phyloP scores from a whole-genome alignment of 2,329 filamentous ascomycete genomes.

The Aspergillus sclerotialis region DNA sequence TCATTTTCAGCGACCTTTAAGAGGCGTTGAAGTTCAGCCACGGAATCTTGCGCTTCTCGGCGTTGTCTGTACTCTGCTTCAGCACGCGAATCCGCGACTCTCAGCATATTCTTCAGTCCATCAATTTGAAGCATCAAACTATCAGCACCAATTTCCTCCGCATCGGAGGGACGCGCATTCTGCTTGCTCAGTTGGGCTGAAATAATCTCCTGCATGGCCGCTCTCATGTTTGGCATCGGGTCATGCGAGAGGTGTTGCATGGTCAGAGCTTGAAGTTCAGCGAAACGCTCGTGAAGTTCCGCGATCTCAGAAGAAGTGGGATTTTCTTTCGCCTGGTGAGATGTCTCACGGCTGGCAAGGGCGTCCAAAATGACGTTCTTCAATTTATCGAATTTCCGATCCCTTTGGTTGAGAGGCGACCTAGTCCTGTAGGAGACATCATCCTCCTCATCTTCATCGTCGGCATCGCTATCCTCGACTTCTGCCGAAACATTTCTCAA shows the following conservation, averaged over 20 bases:
- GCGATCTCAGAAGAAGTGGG: constrained; percentile 28
- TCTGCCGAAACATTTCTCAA: constrained; percentile 65
- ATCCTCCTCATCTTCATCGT: constrained; percentile 72
- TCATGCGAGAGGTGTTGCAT: constrained; percentile 26
- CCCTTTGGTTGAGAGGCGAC: constrained; percentile 61
- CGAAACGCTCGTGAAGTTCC: constrained; percentile 32
- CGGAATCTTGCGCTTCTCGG: constrained; percentile 62
- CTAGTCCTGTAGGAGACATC: constrained; percentile 56
- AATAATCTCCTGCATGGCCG: constrained; percentile 58
- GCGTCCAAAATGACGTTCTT: constrained; percentile 60
- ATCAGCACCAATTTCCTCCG: constrained; percentile 45
- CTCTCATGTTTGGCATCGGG: constrained; percentile 49
- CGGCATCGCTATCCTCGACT: constrained; percentile 73
- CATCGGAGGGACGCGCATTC: constrained; percentile 44
- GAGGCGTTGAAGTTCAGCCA: constrained; percentile 65
- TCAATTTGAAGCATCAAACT: constrained; percentile 52
- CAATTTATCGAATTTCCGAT: constrained; percentile 78
- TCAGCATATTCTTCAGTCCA: constrained; percentile 63
- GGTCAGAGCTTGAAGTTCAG: constrained; percentile 35
- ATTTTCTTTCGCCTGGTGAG: constrained; percentile 17
- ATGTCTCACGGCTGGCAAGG: constrained; percentile 43
- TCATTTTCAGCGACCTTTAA: constrained; percentile 60
- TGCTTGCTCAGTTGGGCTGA: constrained; percentile 50
- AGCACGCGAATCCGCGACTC: constrained; percentile 54
- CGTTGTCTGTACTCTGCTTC: constrained; percentile 59